Percentiles rank a stretch among this genome's conserved stretches.
These are phyloP conservation scores for Berkeleyomyces basicola DNA, from an alignment of 2,329 filamentous ascomycete genomes.

Conservation along the genomic window DNA sequence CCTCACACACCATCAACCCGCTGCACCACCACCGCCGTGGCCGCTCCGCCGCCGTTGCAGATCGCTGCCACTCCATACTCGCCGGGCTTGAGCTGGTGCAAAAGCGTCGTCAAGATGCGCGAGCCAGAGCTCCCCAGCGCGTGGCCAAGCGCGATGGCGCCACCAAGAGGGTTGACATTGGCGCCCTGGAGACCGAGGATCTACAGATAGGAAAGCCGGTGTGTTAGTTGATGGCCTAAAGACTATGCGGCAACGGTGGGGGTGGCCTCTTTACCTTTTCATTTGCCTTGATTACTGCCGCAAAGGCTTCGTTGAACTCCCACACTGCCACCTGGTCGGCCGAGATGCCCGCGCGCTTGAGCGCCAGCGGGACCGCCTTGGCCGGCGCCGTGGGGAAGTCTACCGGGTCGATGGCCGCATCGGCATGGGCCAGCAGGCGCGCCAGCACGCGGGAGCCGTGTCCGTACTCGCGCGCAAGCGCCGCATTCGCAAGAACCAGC, in stretches of 20 bases:
- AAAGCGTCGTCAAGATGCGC: constrained; percentile 71
- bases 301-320: constrained; percentile 99
- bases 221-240: background rate
- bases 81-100: constrained; percentile 81
- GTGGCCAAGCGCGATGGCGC: constrained; percentile 83
- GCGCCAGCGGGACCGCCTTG: constrained; percentile 78
- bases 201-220: constrained; percentile 22
- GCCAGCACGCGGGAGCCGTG: constrained; percentile 68
- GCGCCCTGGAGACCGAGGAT: constrained; percentile 67
- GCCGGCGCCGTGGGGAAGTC: constrained; percentile 90
- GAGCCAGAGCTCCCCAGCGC: constrained; percentile 87
- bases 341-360: constrained; percentile 76
- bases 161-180: constrained; percentile 73
- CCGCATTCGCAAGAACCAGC: constrained; percentile 67
- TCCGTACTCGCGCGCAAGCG: constrained; percentile 66
- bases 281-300: constrained; percentile 87
- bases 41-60: constrained; percentile 89
- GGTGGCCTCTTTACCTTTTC: constrained; percentile 43
- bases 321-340: constrained; percentile 85
- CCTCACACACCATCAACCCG: constrained; percentile 45
- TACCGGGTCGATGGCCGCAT: constrained; percentile 78
- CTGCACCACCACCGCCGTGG: constrained; percentile 83
- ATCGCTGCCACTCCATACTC: constrained; percentile 94
- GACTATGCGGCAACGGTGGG: background rate
- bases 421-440: constrained; percentile 67